Evolutionary conservation across 805 yeast species (phyloP), one percentile per base, ranked within the genome.

Genomic region (Metschnikowia kunwiensis): DNA sequence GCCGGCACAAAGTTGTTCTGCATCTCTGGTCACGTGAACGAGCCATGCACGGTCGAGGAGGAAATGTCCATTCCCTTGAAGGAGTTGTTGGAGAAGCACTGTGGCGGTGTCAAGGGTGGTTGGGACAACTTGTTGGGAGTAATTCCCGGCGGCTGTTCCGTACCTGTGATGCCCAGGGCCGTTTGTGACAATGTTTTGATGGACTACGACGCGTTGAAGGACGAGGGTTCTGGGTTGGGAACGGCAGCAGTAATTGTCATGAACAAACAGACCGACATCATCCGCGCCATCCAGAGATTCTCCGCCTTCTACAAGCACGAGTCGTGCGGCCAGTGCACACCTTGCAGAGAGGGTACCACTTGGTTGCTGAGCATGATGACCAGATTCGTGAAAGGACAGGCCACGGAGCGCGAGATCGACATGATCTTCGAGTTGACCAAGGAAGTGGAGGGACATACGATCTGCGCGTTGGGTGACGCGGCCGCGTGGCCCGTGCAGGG

Each of bases 401-500:
- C 93, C 30, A 72, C 75, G 43, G 80, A 75, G 55, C 77, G 77
- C 49, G 95, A 86, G 63, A 86, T 86, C 53, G 95, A 86, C 57
- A 78, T 78, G 85, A 78, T 87, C 41, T 73, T 76, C 53, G 95
- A 86, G 67, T 77, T 86, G 53, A 80, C 89, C 43, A 83, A 85
- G 68, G 87, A 85, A 61, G 78, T 86, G 51, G 95, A 86, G 65
- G 95, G 94, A 32, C 95, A 86, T 65, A 85, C 95, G 34, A 86
- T 86, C 55, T 86, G 95, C 69, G 95, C 94, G 21, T 72, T 86
- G 56, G 95, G 95, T 42, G 95, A 86, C 57, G 95, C 95, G 22
- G 87, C 94, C 40, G 88, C 93, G 20, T 86, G 95, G 95, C 95
- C 95, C 29, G 75, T 86, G 45, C 95, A 86, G 67, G 95, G 95